Evolutionary conservation across 208 protist genomes (phyloP), one percentile per base, ranked within the genome.

Genomic region (Trichomonas gallinae): DNA sequence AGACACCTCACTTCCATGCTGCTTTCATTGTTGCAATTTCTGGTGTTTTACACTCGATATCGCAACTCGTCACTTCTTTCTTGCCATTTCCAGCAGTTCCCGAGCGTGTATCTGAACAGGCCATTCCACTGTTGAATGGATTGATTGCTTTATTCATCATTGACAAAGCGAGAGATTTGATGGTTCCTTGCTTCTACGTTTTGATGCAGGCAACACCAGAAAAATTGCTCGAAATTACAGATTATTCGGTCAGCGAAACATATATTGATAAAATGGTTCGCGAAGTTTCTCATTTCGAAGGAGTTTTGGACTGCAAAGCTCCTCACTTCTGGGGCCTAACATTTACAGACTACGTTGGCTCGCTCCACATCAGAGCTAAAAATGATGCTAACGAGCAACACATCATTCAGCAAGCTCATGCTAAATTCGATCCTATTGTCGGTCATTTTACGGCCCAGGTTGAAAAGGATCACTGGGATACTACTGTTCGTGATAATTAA

Each of bases 371-470:
- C 15, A 48, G 87, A 38, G 87, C 44, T 51, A 93, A 93, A 17
- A 93, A 93, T 93, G 87, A 93, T 51, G 87, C 87, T 15, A 93
- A 93, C 31, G 87, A 93, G 44, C 87, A 93, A 51, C 87, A 93
- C 15, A 51, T 93, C 17, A 93, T 93, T 93, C 13, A 23, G 13
- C 87, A 93, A 93, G 44, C 87, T 51, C 87, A 93, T 93, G 40
- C 87, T 11, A 93, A 93, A 93, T 93, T 93, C 36, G 87, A 93
- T 58, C 87, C 40, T 38, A 51, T 93, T 38, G 44, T 93, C 51
- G 15, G 8, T 21, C 87, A 93, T 42, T 93, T 93, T 26, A 93
- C 87, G 17, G 87, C 44, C 11, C 87, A 93, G 51, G 87, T 93
- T 38, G 87, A 93, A 51, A 93, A 93, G 34, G 87, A 93, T 58